Base-by-base conservation (phyloP, 139 green algal genomes). In the Chlorella vulgaris region DNA sequence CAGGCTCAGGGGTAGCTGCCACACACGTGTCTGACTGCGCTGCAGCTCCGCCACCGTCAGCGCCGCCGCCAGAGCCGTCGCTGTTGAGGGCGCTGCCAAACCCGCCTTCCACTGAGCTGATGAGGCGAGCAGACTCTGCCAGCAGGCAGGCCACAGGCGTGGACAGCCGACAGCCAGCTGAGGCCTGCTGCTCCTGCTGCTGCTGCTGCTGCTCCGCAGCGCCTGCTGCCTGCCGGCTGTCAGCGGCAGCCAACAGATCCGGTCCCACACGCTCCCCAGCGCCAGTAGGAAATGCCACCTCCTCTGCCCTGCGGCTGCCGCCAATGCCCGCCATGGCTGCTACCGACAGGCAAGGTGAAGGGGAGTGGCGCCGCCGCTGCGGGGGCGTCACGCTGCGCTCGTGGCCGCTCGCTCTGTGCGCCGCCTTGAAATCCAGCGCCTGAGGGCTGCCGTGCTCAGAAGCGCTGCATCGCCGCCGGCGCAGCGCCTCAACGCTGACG, bases 71-170 rank as follows among this genome's bases (percentile, higher is more conserved):
- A 15, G 70, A 42, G 31, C 18, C 47, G 15, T 22, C 70, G 2
- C 26, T 31, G 10, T 8, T 68, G 61, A 68, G 31, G 31, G 47
- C 33, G 47, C 70, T 78, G 70, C 53, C 73, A 79, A 53, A 68
- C 0, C 42, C n/a, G 53, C 51, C 73, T 1, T 79, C 73, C 7
- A 79, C 40, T 0, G 73, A 79, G 73, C 73, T 79, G 24, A 79
- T 79, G 51, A 79, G 40, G 35, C 73, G 73, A 6, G 53, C 73
- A 26, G 73, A 79, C 53, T 79, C 73, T 38, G 36, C 58, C 35
- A 79, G 73, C 22, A 79, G 73, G 31, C 26, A 21, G 13, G 58
- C 73, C 31, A 78, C 71, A 3, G 71, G 71, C 6, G 71, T 68
- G 51, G 71, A 78, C 13, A 79, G 35, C 73, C 62, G 10, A 58